Base-by-base conservation (phyloP, 495 filamentous ascomycete genomes). In the Penicillium bovifimosum region DNA sequence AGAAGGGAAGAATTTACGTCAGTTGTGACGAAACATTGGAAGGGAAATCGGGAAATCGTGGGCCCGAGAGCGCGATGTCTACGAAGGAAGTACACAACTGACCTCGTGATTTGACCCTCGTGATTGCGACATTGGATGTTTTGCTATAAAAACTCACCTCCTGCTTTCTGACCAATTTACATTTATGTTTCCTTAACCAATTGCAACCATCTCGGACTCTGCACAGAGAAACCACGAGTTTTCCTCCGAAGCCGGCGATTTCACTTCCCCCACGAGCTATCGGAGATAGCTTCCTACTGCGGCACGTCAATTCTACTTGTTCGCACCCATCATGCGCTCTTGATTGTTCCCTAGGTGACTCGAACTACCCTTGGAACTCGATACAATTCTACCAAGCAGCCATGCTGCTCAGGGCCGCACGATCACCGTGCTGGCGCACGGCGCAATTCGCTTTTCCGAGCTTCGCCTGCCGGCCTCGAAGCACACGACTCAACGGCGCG, bases 391-490 rank as follows among this genome's bases (percentile, higher is more conserved):
- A 41, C 43, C 42, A 41, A 45, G 57, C 58, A 59, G 62, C 52
- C 55, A 76, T 76, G 73, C 72, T 76, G 64, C 70, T 63, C 59
- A 68, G 67, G 66, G 72, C 73, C 55, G 67, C 67, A 29, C 69
- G 68, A 55, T 62, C 69, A 58, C 62, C 66, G 47, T 75, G 72
- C 53, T 67, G 62, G 67, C 69, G 69, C 55, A 56, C 73, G 35
- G 54, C 61, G 52, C 70, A 57, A 52, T 61, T 60, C 58, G 51
- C 63, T 55, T 47, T 58, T 55, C 63, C 56, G 58, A 52, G 57
- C 60, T 58, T 59, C 56, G 61, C 66, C 57, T 55, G 58, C 57
- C 61, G 60, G 54, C 59, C 56, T 36, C 59, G 55, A 54, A 59
- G 65, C 56, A 60, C 53, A 40, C 53, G 61, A 52, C 52, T 53